phyloP scores from a whole-genome alignment of 306 rosid species.

The Gastrolobium villosum region DNA sequence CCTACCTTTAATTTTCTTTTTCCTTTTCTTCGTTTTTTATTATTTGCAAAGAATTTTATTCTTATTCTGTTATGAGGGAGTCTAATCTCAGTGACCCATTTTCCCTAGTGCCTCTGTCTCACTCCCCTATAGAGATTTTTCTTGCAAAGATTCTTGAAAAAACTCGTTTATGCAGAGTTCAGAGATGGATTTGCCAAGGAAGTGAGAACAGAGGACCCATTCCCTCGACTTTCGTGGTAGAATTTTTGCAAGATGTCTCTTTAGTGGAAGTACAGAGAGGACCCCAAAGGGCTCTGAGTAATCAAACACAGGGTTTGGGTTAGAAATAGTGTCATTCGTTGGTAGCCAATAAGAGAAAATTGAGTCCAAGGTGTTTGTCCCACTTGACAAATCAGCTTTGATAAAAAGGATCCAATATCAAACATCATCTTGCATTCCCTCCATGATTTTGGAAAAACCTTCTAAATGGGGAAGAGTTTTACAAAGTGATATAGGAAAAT shows the following conservation, averaged over 20 bases:
- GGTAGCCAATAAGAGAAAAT: constrained; percentile 71
- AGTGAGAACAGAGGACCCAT: constrained; percentile 29
- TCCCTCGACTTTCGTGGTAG: too few species aligned
- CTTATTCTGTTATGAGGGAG: constrained; percentile 98
- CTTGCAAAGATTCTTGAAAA: constrained; percentile 52
- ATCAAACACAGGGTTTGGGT: constrained; percentile 49
- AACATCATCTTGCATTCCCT: constrained; percentile 44
- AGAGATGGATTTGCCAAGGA: constrained; percentile 30
- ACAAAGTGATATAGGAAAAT: constrained; percentile 46
- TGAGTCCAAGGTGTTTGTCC: constrained; percentile 83
- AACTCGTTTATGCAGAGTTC: constrained; percentile 21
- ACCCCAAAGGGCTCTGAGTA: constrained; percentile 66
- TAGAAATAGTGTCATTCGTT: constrained; percentile 8
- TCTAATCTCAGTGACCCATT: constrained; percentile 98
- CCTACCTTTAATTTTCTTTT: too few species aligned
- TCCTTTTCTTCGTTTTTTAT: too few species aligned
- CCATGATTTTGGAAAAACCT: constrained; percentile 48
- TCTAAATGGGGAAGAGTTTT: neutral
- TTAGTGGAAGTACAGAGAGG: constrained; percentile 85
- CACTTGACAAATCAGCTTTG: constrained; percentile 73
- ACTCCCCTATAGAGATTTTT: constrained; percentile 95
- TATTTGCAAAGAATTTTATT: too few species aligned
- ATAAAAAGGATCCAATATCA: constrained; percentile 70
- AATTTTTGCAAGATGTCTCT: too few species aligned
- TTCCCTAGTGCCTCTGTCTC: constrained; percentile 99